A percentile compares a stretch with the other conserved stretches of the same genome.
These are phyloP conservation scores for Lactifluus pinguis DNA, from an alignment of 768 basidiomycete species.

Conservation along the genomic window DNA sequence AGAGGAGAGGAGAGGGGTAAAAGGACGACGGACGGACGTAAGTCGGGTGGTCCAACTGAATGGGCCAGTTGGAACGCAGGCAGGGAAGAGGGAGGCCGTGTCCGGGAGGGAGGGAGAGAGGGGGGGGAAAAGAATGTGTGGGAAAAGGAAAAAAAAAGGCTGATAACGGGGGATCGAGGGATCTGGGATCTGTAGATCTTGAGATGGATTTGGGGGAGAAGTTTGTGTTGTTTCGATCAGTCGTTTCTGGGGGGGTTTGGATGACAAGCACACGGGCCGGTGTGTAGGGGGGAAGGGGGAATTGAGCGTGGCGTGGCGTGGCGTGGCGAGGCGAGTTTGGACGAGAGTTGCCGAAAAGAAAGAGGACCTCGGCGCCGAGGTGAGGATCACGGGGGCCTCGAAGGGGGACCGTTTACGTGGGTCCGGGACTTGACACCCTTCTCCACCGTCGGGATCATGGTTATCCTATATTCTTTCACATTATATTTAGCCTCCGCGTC, in stretches of 20 bases:
- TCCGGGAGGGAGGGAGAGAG: neutral
- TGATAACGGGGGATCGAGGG: constrained; percentile 16
- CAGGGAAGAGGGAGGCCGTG: neutral
- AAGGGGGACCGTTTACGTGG: constrained; percentile 16
- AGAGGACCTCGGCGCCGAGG: constrained; percentile 37
- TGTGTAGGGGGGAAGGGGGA: constrained; percentile 7
- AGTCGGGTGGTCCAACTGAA: neutral
- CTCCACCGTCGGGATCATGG: constrained; percentile 31
- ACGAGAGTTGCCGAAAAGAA: constrained; percentile 26
- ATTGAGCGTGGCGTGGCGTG: constrained; percentile 19
- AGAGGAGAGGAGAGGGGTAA: neutral
- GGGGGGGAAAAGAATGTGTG: constrained; percentile 4
- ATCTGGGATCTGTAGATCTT: constrained; percentile 19
- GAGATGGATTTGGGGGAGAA: constrained; percentile 21
- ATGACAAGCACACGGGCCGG: constrained; percentile 29
- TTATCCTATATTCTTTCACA: constrained; percentile 26
- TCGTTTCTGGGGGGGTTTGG: constrained; percentile 18
- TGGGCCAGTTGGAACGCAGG: neutral
- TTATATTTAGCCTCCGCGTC: constrained; percentile 26
- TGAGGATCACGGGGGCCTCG: constrained; percentile 19
- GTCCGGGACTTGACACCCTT: constrained; percentile 25
- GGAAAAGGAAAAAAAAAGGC: constrained; percentile 13
- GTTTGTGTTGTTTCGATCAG: constrained; percentile 18
- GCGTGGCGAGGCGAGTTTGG: constrained; percentile 22
- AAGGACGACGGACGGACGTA: neutral